A percentile compares a stretch with the other conserved stretches of the same genome.
Conservation (phyloP, 2,329 filamentous ascomycete species). For the Paradendryphiella salina region DNA sequence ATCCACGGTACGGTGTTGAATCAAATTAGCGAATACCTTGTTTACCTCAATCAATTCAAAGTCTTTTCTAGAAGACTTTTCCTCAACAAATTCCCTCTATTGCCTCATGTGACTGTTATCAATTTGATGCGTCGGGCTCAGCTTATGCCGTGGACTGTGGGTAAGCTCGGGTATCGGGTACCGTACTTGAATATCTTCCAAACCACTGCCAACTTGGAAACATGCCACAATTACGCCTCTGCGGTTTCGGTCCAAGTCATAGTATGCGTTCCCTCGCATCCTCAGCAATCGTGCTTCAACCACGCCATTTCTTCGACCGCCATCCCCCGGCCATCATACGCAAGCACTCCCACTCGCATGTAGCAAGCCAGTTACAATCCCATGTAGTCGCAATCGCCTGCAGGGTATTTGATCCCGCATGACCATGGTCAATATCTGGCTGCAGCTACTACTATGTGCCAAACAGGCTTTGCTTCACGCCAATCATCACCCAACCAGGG, state of each 20-base stretch:
- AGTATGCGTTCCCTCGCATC: neutral
- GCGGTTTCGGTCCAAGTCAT: too few species aligned
- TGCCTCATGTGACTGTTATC: too few species aligned
- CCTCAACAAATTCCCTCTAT: neutral
- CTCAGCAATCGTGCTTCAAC: neutral
- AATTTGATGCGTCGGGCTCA: too few species aligned
- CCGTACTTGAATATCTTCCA: too few species aligned
- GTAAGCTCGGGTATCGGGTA: too few species aligned
- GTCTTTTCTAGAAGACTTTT: conserved; percentile 1
- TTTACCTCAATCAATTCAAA: conserved; percentile 6
- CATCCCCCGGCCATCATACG: neutral
- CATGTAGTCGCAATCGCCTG: conserved; percentile 1
- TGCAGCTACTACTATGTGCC: neutral
- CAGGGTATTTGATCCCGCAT: conserved; percentile 1
- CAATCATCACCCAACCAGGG: conserved; percentile 4
- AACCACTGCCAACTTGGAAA: too few species aligned
- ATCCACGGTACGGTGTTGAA: conserved; percentile 6
- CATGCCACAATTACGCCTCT: too few species aligned
- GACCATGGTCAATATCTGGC: conserved; percentile 3
- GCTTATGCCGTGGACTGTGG: too few species aligned
- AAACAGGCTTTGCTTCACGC: neutral
- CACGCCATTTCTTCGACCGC: neutral
- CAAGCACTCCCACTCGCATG: neutral
- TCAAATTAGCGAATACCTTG: conserved; percentile 7
- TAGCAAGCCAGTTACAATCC: neutral